A percentile compares a stretch with the other conserved stretches of the same genome.
Evolutionary conservation across 1,139 yeast genomes (phyloP).

Genomic region (Kurtzmaniella quercitrusa): DNA sequence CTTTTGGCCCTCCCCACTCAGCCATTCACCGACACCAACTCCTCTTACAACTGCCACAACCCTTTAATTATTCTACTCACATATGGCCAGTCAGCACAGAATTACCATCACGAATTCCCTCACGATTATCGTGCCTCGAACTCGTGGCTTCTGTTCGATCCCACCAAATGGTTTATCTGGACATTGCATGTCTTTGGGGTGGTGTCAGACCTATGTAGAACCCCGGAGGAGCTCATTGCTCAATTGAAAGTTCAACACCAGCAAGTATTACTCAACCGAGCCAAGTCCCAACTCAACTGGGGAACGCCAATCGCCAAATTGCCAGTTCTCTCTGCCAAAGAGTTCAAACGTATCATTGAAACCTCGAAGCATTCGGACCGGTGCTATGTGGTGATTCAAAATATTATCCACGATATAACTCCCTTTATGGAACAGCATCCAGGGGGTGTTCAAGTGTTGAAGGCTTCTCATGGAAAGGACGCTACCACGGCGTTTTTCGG

Average conservation of each 20-base stretch:
- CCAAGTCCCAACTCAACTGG: slow-evolving; percentile 66
- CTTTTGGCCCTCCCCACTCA: slow-evolving; percentile 46
- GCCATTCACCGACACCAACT: slow-evolving; percentile 61
- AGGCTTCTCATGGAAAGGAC: slow-evolving; percentile 65
- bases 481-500: slow-evolving; percentile 72
- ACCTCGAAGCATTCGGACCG: slow-evolving; percentile 35
- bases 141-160: slow-evolving; percentile 54
- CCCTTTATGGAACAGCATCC: slow-evolving; percentile 74
- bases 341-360: slow-evolving; percentile 40
- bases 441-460: slow-evolving; percentile 59
- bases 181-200: slow-evolving; percentile 36
- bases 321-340: slow-evolving; percentile 48
- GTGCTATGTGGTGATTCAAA: slow-evolving; percentile 40
- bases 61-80: slow-evolving; percentile 54
- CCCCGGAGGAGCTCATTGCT: slow-evolving; percentile 46
- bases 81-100: slow-evolving; percentile 62
- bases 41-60: slow-evolving; percentile 43
- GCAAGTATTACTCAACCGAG: slow-evolving; percentile 55
- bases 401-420: slow-evolving; percentile 69
- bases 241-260: slow-evolving; percentile 62
- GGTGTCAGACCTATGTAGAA: slow-evolving; percentile 33
- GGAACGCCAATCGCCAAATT: slow-evolving; percentile 70
- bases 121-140: slow-evolving; percentile 56
- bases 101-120: slow-evolving; percentile 73
- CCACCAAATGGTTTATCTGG: slow-evolving; percentile 59